Base-by-base conservation (phyloP, 192 early-diverging fungal species). In the Coemansia asiatica region DNA sequence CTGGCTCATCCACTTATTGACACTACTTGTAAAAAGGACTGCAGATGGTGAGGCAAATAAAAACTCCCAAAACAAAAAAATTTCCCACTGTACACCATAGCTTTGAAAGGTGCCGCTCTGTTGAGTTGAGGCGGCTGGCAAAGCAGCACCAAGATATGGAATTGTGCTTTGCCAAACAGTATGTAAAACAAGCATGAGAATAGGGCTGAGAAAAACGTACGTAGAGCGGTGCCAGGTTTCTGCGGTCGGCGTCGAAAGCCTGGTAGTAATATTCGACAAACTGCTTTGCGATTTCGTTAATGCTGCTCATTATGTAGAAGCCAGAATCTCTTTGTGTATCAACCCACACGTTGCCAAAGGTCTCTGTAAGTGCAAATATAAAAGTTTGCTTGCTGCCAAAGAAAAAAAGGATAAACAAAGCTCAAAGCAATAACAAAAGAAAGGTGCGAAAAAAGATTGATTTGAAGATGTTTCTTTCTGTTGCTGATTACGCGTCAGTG, bases 261-360 rank as follows among this genome's bases (percentile, higher is more conserved):
- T 84, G 53, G 83, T 98, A 98, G 86, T 98, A 98, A 74, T 73
- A 98, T 3, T 89, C 82, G 56, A 83, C 81, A 81, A 98, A 96
- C 72, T 85, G 74, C 64, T 88, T 85, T 26, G 88, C 92, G 77
- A 88, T 69, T 8, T 59, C 64, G 47, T 60, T 60, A 63, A 69
- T 51, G 54, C 64, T 60, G 54, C 40, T 44, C 40, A 44, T 44
- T 5, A 44, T 44, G 6, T 16, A 44, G 40, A 44, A 44, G 40
- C 3, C 40, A 44, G 40, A 44, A 12, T 2, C 15, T 53, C 26
- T 53, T 23, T 5, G 50, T 53, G 26, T 53, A 44, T 12, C 40
- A 3, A 13, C 10, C 31, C n/a, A n/a, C n/a, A n/a, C n/a, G n/a
- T n/a, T n/a, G n/a, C n/a, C n/a, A n/a, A n/a, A n/a, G n/a, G n/a